These are phyloP conservation scores for Apostasia shenzhenica DNA, from an alignment of 106 monocot species.

Conservation along the genomic window DNA sequence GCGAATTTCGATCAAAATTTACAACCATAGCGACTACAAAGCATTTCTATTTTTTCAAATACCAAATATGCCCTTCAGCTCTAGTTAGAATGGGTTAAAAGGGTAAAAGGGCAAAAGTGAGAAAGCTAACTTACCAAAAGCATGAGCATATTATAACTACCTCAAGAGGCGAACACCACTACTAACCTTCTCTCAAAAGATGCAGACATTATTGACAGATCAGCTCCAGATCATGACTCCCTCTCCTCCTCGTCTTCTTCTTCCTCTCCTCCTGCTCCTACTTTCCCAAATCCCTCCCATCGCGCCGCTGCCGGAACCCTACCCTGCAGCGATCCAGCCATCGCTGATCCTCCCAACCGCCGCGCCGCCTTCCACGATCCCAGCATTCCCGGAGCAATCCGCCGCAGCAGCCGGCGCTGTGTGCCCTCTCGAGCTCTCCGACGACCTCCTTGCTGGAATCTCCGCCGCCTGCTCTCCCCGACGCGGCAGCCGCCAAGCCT, in stretches of 20 bases:
- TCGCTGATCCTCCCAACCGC: conserved; percentile 17
- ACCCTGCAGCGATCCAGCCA: conserved; percentile 11
- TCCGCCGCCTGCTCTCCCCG: conserved; percentile 37
- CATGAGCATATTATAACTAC: too few relatives aligned
- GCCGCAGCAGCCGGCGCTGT: conserved; percentile 19
- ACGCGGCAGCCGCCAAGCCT: conserved; percentile 11
- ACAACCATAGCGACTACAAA: too few relatives aligned
- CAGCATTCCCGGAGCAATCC: conserved; percentile 88
- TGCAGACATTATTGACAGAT: too few relatives aligned
- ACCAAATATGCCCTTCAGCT: too few relatives aligned
- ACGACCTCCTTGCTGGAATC: conserved; percentile 34
- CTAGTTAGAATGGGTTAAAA: too few relatives aligned
- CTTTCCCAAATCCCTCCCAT: background rate
- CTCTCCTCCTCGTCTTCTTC: too few relatives aligned
- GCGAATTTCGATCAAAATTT: too few relatives aligned
- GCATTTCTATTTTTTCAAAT: too few relatives aligned
- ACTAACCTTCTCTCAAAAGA: too few relatives aligned
- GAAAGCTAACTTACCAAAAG: too few relatives aligned
- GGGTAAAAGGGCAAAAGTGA: too few relatives aligned
- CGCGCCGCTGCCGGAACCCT: conserved; percentile 13
- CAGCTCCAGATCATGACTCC: background rate
- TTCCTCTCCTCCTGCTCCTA: conserved; percentile 5
- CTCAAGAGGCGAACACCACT: too few relatives aligned
- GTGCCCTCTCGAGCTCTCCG: conserved; percentile 51
- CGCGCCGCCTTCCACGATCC: conserved; percentile 41